Percentiles rank a stretch among this genome's conserved stretches.
These are phyloP conservation scores for Stephania cephalantha DNA, from an alignment of 164 flowering plant species.

Conservation along the genomic window DNA sequence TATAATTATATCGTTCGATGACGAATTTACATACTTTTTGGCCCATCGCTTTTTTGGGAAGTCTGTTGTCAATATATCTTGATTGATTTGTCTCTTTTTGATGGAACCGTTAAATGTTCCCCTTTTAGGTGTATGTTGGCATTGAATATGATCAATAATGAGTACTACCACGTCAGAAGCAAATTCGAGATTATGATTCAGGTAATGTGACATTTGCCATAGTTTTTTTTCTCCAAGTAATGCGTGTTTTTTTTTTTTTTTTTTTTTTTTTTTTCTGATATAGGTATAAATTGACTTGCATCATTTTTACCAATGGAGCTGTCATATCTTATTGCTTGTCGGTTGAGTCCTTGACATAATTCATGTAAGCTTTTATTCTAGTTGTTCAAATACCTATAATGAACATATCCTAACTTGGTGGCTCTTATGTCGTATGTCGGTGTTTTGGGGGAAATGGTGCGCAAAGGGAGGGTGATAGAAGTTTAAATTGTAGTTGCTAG, in stretches of 20 bases:
- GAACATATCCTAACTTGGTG: too few relatives aligned
- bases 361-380: too few relatives aligned
- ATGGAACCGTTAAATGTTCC: not conserved
- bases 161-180: slow-evolving; percentile 14
- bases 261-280: not conserved
- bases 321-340: too few relatives aligned
- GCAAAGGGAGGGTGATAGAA: too few relatives aligned
- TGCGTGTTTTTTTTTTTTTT: not conserved
- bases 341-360: too few relatives aligned
- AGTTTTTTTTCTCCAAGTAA: not conserved
- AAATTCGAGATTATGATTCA: slow-evolving; percentile 22
- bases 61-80: not conserved
- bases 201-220: slow-evolving; percentile 12
- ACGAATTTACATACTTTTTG: not conserved
- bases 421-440: too few relatives aligned
- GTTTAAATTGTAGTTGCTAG: too few relatives aligned
- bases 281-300: not conserved
- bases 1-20: not conserved
- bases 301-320: not conserved
- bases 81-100: not conserved
- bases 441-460: too few relatives aligned
- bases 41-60: not conserved
- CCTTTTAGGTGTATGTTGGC: slow-evolving; percentile 18
- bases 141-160: slow-evolving; percentile 19
- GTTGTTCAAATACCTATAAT: too few relatives aligned